These are phyloP conservation scores for Paramarasmius palmivorus DNA, from an alignment of 1,284 basidiomycete species.

Conservation along the genomic window DNA sequence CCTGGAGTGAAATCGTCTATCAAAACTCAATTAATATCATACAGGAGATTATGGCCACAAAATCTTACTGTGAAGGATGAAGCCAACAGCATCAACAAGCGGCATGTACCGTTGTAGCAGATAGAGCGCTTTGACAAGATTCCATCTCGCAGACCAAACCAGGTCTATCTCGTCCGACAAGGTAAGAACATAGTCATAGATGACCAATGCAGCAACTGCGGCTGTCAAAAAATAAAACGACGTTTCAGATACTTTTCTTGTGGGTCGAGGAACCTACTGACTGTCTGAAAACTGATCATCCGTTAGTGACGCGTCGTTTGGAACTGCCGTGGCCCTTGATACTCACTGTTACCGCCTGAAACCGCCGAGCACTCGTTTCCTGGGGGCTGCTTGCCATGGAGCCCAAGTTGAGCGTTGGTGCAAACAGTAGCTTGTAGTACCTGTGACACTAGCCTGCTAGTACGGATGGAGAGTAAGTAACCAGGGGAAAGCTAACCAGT, in stretches of 20 bases:
- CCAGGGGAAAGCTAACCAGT: too few species aligned
- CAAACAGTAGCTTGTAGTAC: too few species aligned
- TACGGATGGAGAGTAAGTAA: too few species aligned
- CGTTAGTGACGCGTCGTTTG: too few species aligned
- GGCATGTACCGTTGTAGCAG: neutral
- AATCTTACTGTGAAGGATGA: neutral
- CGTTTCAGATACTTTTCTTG: neutral
- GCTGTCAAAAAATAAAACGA: neutral
- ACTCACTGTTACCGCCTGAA: too few species aligned
- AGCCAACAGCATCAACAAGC: neutral
- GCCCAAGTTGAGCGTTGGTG: too few species aligned
- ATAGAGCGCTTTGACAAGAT: neutral
- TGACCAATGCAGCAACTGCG: neutral
- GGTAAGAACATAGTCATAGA: neutral
- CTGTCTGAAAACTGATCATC: neutral
- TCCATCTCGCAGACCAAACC: neutral
- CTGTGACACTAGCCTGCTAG: too few species aligned
- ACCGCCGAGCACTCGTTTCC: too few species aligned
- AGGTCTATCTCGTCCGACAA: neutral
- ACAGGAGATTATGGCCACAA: neutral
- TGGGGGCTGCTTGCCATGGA: too few species aligned
- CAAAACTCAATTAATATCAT: neutral
- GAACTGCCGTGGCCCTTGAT: too few species aligned
- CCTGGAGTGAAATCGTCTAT: constrained; percentile 2
- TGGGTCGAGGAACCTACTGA: neutral